Percentiles rank a stretch among this genome's conserved stretches.
phyloP scores from a whole-genome alignment of 495 filamentous ascomycete species.

The Xylaria intraflava region DNA sequence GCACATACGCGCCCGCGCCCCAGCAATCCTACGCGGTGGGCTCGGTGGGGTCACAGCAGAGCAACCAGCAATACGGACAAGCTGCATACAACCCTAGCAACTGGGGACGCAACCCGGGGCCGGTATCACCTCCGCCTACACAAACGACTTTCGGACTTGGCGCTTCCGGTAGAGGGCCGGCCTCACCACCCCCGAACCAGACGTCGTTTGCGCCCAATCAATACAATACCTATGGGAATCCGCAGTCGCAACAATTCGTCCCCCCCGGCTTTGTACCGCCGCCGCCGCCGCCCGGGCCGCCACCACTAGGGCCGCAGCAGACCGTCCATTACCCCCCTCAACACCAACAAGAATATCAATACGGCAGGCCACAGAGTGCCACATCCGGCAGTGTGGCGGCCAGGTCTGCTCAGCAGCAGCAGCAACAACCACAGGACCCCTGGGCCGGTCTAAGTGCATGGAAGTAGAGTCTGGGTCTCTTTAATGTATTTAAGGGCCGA shows the following conservation, averaged over 20 bases:
- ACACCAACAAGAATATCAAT: slow-evolving; percentile 35
- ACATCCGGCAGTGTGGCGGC: slow-evolving; percentile 32
- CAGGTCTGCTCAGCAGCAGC: slow-evolving; percentile 29
- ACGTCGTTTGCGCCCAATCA: slow-evolving; percentile 36
- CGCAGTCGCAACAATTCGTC: slow-evolving; percentile 42
- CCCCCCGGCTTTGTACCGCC: slow-evolving; percentile 85
- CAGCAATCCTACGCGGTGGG: slow-evolving; percentile 22
- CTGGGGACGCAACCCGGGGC: slow-evolving; percentile 43
- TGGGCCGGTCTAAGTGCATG: slow-evolving; percentile 85
- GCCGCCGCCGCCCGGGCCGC: slow-evolving; percentile 79
- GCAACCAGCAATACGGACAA: slow-evolving; percentile 33
- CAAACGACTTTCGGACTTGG: slow-evolving; percentile 42
- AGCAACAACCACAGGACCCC: slow-evolving; percentile 50
- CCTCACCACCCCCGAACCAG: slow-evolving; percentile 50
- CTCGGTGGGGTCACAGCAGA: slow-evolving; percentile 14
- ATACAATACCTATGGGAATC: slow-evolving; percentile 44
- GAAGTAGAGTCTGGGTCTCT: slow-evolving; percentile 50
- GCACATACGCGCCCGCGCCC: slow-evolving; percentile 16
- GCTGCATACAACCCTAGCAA: slow-evolving; percentile 42
- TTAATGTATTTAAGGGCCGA: neutral
- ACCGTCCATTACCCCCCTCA: slow-evolving; percentile 52
- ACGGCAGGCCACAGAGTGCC: slow-evolving; percentile 19
- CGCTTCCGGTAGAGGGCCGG: slow-evolving; percentile 35
- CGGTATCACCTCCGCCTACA: slow-evolving; percentile 42
- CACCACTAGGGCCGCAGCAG: slow-evolving; percentile 65